A percentile compares a stretch with the other conserved stretches of the same genome.
Evolutionary conservation across 768 basidiomycete genomes (phyloP).

Genomic region (Lentinula sp.): DNA sequence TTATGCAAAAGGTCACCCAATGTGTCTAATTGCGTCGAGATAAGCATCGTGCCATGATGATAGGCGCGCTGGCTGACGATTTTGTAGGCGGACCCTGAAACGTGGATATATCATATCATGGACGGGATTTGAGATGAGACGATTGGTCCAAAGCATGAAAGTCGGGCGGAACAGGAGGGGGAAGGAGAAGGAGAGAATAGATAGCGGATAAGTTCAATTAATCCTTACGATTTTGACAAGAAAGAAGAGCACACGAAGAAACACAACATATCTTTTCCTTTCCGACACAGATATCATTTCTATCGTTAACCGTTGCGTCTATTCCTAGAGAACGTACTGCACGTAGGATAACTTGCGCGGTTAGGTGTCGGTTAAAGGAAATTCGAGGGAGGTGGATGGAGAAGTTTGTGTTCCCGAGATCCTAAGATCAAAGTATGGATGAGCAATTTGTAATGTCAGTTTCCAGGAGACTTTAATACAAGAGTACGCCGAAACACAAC

Average conservation of each 20-base stretch:
- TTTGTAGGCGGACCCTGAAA: constrained; percentile 98
- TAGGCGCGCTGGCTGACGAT: constrained; percentile 87
- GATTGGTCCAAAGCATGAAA: neutral
- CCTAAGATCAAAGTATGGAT: constrained; percentile 39
- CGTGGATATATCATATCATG: constrained; percentile 35
- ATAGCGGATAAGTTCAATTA: neutral
- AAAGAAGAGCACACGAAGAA: neutral
- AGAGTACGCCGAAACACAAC: constrained; percentile 17
- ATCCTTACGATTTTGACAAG: neutral
- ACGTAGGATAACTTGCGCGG: constrained; percentile 69
- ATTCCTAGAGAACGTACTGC: constrained; percentile 77
- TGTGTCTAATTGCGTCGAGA: constrained; percentile 68
- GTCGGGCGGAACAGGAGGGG: neutral
- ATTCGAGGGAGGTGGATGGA: constrained; percentile 84
- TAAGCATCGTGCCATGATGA: constrained; percentile 98
- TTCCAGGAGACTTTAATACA: no score
- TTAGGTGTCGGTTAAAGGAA: constrained; percentile 73
- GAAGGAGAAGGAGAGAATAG: constrained; percentile 5
- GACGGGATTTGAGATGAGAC: no score
- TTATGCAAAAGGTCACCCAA: constrained; percentile 68
- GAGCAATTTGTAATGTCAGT: no score
- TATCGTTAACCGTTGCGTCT: constrained; percentile 74
- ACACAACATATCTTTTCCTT: constrained; percentile 75
- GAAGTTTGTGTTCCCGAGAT: constrained; percentile 95
- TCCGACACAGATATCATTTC: constrained; percentile 88